Evolutionary conservation across 345 rosid genomes (phyloP).

Genomic region (Euphorbia tirucalli): DNA sequence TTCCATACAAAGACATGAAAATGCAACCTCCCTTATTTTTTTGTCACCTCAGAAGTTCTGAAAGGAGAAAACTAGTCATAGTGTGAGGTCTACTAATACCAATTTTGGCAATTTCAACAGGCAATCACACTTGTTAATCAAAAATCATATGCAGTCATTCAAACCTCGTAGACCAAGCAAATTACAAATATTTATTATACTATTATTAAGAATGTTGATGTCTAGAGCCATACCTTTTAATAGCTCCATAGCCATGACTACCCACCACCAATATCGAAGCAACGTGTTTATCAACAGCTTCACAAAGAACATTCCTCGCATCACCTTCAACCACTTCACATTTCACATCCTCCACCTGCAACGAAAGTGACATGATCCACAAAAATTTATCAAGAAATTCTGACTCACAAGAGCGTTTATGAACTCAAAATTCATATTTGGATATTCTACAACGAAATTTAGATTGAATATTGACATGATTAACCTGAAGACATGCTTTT

Average conservation of each 20-base stretch:
- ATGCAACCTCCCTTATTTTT: no score
- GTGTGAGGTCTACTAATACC: no score
- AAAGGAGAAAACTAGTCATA: no score
- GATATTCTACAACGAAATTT: not conserved
- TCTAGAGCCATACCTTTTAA: slow-evolving; percentile 55
- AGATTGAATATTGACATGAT: not conserved
- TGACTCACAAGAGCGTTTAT: not conserved
- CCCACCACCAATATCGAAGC: slow-evolving; percentile 91
- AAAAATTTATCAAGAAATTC: not conserved
- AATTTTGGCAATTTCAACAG: not conserved
- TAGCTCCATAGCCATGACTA: slow-evolving; percentile 95
- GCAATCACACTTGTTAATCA: not conserved
- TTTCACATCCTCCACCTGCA: slow-evolving; percentile 55
- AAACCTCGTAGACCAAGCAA: no score
- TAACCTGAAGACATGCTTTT: not conserved
- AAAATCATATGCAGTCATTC: not conserved
- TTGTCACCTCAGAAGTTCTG: no score
- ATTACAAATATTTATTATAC: no score
- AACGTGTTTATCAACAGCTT: slow-evolving; percentile 76
- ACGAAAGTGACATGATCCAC: not conserved
- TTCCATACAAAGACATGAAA: no score
- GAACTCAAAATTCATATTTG: not conserved
- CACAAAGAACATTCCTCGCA: slow-evolving; percentile 86
- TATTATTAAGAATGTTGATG: no score
- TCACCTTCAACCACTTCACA: slow-evolving; percentile 80